Conservation (phyloP, 192 early-diverging fungal genomes). For the Dispira parvispora region DNA sequence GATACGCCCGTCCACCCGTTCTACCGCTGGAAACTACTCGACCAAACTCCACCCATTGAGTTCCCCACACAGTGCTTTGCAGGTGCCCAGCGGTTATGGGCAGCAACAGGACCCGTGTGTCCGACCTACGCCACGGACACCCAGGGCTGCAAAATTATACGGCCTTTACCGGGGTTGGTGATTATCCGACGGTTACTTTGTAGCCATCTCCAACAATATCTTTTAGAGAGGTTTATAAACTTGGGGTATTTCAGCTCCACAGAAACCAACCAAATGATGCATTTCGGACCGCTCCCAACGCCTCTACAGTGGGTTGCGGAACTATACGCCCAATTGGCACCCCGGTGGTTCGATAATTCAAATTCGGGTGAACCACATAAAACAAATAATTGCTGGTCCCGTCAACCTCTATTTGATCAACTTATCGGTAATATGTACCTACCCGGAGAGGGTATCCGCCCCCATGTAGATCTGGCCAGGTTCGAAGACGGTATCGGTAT, state of each 20-base stretch:
- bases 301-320: neutral
- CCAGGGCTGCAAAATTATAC: neutral
- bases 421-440: constrained; percentile 33
- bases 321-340: neutral
- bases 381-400: neutral
- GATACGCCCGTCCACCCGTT: neutral
- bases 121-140: neutral
- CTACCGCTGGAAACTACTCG: neutral
- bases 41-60: neutral
- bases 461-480: constrained; percentile 34
- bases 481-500: constrained; percentile 34
- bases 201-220: neutral
- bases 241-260: constrained; percentile 2
- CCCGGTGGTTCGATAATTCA: neutral
- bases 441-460: constrained; percentile 29
- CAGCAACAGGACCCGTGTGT: neutral
- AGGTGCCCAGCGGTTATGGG: neutral
- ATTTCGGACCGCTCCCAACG: neutral
- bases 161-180: neutral
- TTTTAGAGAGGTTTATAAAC: neutral
- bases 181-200: neutral
- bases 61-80: neutral
- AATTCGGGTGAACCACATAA: neutral
- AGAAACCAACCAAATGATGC: neutral
- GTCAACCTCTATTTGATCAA: constrained; percentile 23